phyloP scores from a whole-genome alignment of 805 yeast species.

The Lachancea dasiensis region DNA sequence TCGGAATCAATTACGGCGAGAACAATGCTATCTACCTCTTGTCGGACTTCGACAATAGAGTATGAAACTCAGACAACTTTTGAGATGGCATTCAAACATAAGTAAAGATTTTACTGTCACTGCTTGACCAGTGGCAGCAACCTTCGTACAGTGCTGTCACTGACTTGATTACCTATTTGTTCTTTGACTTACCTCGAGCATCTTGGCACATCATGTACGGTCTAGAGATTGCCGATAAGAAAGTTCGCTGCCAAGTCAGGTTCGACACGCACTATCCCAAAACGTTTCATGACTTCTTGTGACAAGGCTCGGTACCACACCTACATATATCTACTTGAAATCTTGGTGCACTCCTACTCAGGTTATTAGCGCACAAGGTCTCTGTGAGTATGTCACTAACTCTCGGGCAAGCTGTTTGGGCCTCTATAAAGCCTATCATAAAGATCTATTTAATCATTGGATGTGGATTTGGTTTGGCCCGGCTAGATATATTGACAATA shows the following conservation, averaged over 20 bases:
- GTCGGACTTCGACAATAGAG: conserved; percentile 43
- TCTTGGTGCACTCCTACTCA: not conserved
- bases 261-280: too few relatives aligned
- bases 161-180: too few relatives aligned
- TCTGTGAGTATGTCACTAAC: conserved; percentile 22
- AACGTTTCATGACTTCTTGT: too few relatives aligned
- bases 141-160: too few relatives aligned
- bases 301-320: too few relatives aligned
- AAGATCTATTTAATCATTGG: conserved; percentile 67
- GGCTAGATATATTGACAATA: conserved; percentile 51
- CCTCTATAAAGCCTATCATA: conserved; percentile 70
- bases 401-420: conserved; percentile 30
- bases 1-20: conserved; percentile 64
- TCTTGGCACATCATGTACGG: too few relatives aligned
- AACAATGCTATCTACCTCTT: conserved; percentile 51
- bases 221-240: too few relatives aligned
- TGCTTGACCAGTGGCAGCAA: too few relatives aligned
- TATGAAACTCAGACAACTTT: not conserved
- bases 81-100: not conserved
- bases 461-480: conserved; percentile 59
- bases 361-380: not conserved
- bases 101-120: too few relatives aligned
- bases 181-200: too few relatives aligned
- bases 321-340: too few relatives aligned
- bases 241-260: too few relatives aligned